phyloP scores from a whole-genome alignment of 306 rosid genomes.

The Cyclanthera cordifolia region DNA sequence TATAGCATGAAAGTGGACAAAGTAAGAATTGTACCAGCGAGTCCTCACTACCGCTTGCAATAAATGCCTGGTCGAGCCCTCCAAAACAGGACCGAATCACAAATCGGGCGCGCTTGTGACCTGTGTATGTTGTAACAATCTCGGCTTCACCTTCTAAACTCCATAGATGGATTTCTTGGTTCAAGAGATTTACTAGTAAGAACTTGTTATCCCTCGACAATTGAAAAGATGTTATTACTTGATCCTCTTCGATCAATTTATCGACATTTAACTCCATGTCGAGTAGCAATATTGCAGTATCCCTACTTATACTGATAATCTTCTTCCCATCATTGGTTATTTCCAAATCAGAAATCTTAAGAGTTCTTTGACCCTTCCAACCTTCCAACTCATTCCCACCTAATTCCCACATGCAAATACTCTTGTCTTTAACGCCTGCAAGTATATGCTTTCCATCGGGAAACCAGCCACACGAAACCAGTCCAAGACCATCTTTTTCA shows the following conservation, averaged over 20 bases:
- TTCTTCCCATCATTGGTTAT: constrained; percentile 62
- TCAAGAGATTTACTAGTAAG: constrained; percentile 64
- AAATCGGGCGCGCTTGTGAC: constrained; percentile 72
- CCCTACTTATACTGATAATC: constrained; percentile 67
- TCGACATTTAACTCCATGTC: constrained; percentile 69
- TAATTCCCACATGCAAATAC: constrained; percentile 91
- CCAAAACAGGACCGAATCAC: constrained; percentile 92
- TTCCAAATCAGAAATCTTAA: constrained; percentile 79
- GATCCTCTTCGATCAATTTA: constrained; percentile 65
- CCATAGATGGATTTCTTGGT: constrained; percentile 99
- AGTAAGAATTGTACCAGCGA: constrained; percentile 63
- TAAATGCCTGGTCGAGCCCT: constrained; percentile 72
- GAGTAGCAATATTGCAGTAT: constrained; percentile 44
- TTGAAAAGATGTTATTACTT: constrained; percentile 71
- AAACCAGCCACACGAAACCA: constrained; percentile 88
- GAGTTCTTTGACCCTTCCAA: constrained; percentile 82
- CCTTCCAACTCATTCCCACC: constrained; percentile 90
- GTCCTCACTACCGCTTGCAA: constrained; percentile 99
- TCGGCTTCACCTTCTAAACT: constrained; percentile 48
- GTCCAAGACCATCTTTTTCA: constrained; percentile 59
- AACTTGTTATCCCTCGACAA: constrained; percentile 64
- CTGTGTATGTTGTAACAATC: constrained; percentile 65
- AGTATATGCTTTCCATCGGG: constrained; percentile 76
- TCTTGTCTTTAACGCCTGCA: constrained; percentile 76
- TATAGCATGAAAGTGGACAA: constrained; percentile 3